Base-by-base conservation (phyloP, 2,329 filamentous ascomycete genomes). In the Gremmenia infestans region DNA sequence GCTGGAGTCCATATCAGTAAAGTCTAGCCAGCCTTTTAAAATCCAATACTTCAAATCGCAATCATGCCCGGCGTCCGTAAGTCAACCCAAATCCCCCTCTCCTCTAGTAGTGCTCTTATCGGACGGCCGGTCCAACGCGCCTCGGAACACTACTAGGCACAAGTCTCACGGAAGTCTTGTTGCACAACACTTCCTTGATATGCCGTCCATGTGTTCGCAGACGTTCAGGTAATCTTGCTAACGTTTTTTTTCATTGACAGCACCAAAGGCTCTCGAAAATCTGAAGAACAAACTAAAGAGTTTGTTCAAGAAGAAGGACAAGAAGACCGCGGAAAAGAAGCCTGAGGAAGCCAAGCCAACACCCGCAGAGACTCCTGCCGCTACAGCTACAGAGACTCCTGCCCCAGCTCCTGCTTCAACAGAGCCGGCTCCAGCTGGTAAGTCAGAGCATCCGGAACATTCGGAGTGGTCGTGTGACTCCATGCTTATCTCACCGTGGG, bases 211-310 rank as follows among this genome's bases (percentile, higher is more conserved):
- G 19, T 45, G 45, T 53, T 49, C 22, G 7, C 37, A 43, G 23
- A 12, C 1, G 32, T 55, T n/a, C 35, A 22, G 28, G 4, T 37
- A 25, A 15, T 23, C 54, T 25, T 57, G 55, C 60, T 63, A 55
- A 63, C 53, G 3, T 39, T 4, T 15, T 25, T 36, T 32, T 35
- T 48, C 45, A 36, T 50, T 37, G 40, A 35, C 47, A 70, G 68
- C 68, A 60, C 67, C 68, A 55, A 69, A 68, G 46, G 63, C 65
- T 25, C 35, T 70, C 35, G 50, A 56, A 15, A 56, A 62, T 46
- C 48, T 70, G 53, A 70, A 68, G 65, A 60, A 62, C 47, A 69
- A 64, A 58, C 42, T 68, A 57, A 70, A 70, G 68, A 43, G 57
- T 48, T 32, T 69, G 25, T 58, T 69, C 51, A 67, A 62, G 56